A percentile compares a stretch with the other conserved stretches of the same genome.
Evolutionary conservation across 108 stramenopile species (phyloP).

Genomic region (Cyclotella atomus): DNA sequence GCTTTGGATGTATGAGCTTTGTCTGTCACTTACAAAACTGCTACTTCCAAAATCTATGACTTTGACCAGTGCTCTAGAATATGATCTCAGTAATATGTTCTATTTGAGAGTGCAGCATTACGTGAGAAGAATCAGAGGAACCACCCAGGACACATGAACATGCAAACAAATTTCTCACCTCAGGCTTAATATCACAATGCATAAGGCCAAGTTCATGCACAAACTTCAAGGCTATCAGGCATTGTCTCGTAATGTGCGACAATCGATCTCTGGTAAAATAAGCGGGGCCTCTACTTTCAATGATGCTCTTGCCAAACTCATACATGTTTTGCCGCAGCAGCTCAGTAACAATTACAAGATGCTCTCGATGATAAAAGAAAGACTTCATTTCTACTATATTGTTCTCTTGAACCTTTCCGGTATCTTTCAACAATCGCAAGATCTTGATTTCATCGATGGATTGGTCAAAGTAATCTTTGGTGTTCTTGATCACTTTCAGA

Average conservation of each 20-base stretch:
- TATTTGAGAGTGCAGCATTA: background rate
- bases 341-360: constrained; percentile 97
- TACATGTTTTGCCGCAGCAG: constrained; percentile 96
- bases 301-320: constrained; percentile 90
- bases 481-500: constrained; percentile 98
- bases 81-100: constrained; percentile 93
- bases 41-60: constrained; percentile 98
- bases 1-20: constrained; percentile 96
- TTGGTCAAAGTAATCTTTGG: constrained; percentile 99
- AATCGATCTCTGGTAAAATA: constrained; percentile 94
- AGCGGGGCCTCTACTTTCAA: constrained; percentile 79
- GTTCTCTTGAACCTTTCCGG: constrained; percentile 78
- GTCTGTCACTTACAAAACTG: constrained; percentile 95
- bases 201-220: constrained; percentile 91
- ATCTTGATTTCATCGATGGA: constrained; percentile 98
- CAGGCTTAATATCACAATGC: constrained; percentile 99
- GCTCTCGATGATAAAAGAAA: constrained; percentile 97
- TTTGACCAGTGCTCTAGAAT: constrained; percentile 88
- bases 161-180: constrained; percentile 33
- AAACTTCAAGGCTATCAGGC: constrained; percentile 90
- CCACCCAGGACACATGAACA: background rate
- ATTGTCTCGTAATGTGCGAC: constrained; percentile 84
- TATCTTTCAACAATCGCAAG: constrained; percentile 84
- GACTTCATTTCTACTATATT: constrained; percentile 91
- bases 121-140: background rate